These are phyloP conservation scores for Neurospora hispaniola DNA, from an alignment of 495 filamentous ascomycete genomes.

Conservation along the genomic window DNA sequence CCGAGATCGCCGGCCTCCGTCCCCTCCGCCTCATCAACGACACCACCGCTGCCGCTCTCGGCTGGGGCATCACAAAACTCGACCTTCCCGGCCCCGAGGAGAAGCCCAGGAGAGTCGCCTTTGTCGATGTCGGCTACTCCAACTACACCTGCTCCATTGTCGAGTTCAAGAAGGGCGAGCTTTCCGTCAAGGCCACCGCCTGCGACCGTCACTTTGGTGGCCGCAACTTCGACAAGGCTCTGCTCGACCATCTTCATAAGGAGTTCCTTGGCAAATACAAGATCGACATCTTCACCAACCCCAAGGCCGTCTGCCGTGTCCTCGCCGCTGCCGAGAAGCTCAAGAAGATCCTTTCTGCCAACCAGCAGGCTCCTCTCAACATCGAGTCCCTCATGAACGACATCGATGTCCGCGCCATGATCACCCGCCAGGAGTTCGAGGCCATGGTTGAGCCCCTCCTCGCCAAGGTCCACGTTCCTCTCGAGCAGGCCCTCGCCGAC, in stretches of 20 bases:
- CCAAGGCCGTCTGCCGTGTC: constrained; percentile 80
- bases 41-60: constrained; percentile 90
- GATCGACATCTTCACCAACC: constrained; percentile 79
- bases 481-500: constrained; percentile 87
- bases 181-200: constrained; percentile 85
- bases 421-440: constrained; percentile 93
- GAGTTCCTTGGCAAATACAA: constrained; percentile 93
- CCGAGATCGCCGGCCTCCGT: constrained; percentile 91
- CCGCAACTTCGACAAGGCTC: constrained; percentile 88
- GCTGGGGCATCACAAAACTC: constrained; percentile 94
- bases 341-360: constrained; percentile 98
- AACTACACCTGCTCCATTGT: constrained; percentile 92
- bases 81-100: constrained; percentile 84
- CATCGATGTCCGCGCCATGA: constrained; percentile 74
- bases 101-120: constrained; percentile 84
- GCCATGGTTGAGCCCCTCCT: constrained; percentile 78
- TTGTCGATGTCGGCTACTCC: constrained; percentile 93
- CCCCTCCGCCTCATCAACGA: constrained; percentile 93
- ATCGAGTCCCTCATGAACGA: constrained; percentile 99
- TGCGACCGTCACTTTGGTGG: constrained; percentile 96
- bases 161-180: constrained; percentile 95
- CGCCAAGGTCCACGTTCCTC: constrained; percentile 55
- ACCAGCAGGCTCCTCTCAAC: constrained; percentile 85
- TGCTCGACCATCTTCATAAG: constrained; percentile 87
- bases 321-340: constrained; percentile 86